Conservation (phyloP, 306 rosid species). For the Mucuna pruriens region DNA sequence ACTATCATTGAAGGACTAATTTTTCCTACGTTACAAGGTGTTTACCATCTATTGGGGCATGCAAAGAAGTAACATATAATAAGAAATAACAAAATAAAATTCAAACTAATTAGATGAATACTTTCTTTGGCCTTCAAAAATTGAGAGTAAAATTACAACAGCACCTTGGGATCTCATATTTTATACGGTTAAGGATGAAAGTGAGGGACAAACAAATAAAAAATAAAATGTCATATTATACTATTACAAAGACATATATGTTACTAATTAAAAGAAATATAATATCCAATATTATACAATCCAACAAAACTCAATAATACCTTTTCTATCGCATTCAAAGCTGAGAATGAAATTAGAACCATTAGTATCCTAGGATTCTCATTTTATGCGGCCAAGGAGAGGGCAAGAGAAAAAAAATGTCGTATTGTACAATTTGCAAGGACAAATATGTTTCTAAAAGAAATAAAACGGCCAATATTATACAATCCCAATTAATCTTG, state of each 20-base stretch:
- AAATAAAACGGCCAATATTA: too few relatives aligned
- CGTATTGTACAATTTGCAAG: not conserved
- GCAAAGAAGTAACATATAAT: too few relatives aligned
- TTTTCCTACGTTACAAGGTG: too few relatives aligned
- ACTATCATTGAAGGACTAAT: too few relatives aligned
- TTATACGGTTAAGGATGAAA: not conserved
- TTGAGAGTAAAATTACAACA: too few relatives aligned
- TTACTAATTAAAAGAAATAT: not conserved
- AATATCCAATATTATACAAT: not conserved
- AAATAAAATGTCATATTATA: not conserved
- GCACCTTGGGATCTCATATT: not conserved
- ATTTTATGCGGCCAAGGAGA: conserved; percentile 60
- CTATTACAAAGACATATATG: not conserved
- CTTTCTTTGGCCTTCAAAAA: too few relatives aligned
- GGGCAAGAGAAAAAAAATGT: conserved; percentile 5
- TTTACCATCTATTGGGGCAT: too few relatives aligned
- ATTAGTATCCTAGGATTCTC: conserved; percentile 71
- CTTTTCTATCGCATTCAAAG: conserved; percentile 66
- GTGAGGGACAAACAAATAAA: not conserved
- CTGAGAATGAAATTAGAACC: conserved; percentile 57
- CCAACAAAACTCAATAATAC: not conserved
- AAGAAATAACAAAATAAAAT: too few relatives aligned
- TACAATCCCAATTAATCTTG: too few relatives aligned
- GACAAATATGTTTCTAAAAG: not conserved
- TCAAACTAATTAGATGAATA: too few relatives aligned